These are phyloP conservation scores for Blastomyces percursus DNA, from an alignment of 2,329 filamentous ascomycete genomes.

Conservation along the genomic window DNA sequence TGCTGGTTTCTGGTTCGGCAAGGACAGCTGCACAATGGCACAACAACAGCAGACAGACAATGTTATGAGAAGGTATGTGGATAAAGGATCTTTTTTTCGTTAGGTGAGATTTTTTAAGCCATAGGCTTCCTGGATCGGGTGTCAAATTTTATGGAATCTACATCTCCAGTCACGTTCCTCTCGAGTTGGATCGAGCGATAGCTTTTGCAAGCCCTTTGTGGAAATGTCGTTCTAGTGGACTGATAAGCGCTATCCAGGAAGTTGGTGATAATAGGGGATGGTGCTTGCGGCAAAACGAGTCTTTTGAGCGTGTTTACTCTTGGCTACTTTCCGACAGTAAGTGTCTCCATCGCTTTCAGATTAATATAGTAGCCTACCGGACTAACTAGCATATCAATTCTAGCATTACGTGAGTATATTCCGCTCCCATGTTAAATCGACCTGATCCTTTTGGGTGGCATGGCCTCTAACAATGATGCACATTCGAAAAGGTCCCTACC, in stretches of 20 bases:
- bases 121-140: not conserved
- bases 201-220: not conserved
- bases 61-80: slow-evolving; percentile 55
- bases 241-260: slow-evolving; percentile 49
- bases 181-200: slow-evolving; percentile 7
- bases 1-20: slow-evolving; percentile 3
- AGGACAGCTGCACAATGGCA: slow-evolving; percentile 27
- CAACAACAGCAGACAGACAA: slow-evolving; percentile 40
- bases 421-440: not conserved
- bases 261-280: slow-evolving; percentile 91
- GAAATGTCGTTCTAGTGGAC: not conserved
- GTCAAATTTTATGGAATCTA: not conserved
- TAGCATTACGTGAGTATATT: slow-evolving; percentile 36
- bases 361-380: slow-evolving; percentile 12
- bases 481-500: slow-evolving; percentile 63
- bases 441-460: not conserved
- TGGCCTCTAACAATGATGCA: slow-evolving; percentile 6
- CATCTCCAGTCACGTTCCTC: not conserved
- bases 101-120: not conserved
- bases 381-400: slow-evolving; percentile 19
- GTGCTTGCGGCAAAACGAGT: slow-evolving; percentile 97
- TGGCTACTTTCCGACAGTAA: slow-evolving; percentile 92
- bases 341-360: slow-evolving; percentile 30
- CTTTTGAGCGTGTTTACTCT: slow-evolving; percentile 94
- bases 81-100: not conserved